Base-by-base conservation (phyloP, 768 basidiomycete species). In the Tricholoma saponaceum region DNA sequence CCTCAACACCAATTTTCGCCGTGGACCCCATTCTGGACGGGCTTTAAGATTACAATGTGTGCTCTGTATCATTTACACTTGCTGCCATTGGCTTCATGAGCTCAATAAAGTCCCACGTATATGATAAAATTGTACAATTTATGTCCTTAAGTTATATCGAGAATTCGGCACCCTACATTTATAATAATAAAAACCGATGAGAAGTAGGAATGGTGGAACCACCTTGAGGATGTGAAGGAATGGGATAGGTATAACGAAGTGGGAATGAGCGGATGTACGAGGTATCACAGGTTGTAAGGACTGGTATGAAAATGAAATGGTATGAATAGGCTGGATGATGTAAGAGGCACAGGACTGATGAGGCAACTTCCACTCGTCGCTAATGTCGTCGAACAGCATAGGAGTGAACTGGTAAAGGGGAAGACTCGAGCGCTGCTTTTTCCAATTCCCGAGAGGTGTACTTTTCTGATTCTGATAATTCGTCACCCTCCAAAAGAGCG, bases 401-500 rank as follows among this genome's bases (percentile, higher is more conserved):
- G 32, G 61, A 41, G n/a, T 59, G 58, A 10, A 58, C 30, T 20
- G 56, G 35, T 37, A 56, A 46, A 14, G 43, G 22, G 13, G 50
- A 49, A 23, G 46, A 58, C 39, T 56, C 62, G 25, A 63, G 58
- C 30, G 56, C 65, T 30, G 58, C 61, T 51, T 65, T 64, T 58
- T 67, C 63, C 60, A 58, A 55, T 60, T 63, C 64, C 51, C 59
- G 59, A 20, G 66, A 67, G 54, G 74, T 74, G 57, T 72, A 76
- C 54, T 73, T 74, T 61, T 83, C 81, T 22, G 69, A 66, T 62
- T 88, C 85, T 9, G 84, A 86, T 57, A 82, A 74, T 58, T 92
- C 87, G 28, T 86, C 83, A n/a, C 86, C 83, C 54, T 90, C 92
- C 26, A 98, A 76, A 23, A 99, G 76, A 16, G 93, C 94, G 10